Evolutionary conservation across 495 filamentous ascomycete genomes (phyloP).

Genomic region (Polyplosphaeria fusca): DNA sequence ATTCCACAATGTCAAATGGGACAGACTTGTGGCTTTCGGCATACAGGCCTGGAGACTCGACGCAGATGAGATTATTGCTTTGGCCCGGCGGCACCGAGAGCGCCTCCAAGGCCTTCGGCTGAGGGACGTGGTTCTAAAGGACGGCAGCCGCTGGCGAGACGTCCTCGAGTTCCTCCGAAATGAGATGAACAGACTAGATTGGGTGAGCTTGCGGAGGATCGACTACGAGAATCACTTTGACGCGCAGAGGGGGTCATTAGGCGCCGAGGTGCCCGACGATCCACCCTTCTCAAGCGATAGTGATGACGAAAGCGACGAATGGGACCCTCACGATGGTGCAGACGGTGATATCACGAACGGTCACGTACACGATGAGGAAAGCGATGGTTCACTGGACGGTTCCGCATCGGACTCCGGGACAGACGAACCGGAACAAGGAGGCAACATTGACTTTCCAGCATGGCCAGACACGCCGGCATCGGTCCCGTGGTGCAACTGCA

Average conservation of each 20-base stretch:
- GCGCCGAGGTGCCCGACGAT: constrained; percentile 49
- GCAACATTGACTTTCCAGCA: constrained; percentile 44
- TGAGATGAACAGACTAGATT: constrained; percentile 58
- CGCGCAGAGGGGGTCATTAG: constrained; percentile 36
- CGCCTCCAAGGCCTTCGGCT: constrained; percentile 58
- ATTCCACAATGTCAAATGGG: constrained; percentile 62
- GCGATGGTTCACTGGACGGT: constrained; percentile 22
- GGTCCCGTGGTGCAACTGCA: constrained; percentile 51
- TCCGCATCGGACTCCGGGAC: constrained; percentile 30
- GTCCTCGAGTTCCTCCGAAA: constrained; percentile 55
- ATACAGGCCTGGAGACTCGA: constrained; percentile 62
- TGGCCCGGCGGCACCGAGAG: constrained; percentile 55
- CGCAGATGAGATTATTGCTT: constrained; percentile 56
- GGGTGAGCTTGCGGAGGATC: constrained; percentile 59
- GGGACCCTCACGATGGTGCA: constrained; percentile 32
- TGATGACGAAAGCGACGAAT: constrained; percentile 39
- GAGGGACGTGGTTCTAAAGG: constrained; percentile 56
- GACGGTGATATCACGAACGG: constrained; percentile 32
- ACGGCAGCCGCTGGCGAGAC: constrained; percentile 59
- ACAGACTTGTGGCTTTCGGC: constrained; percentile 59
- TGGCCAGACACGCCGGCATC: constrained; percentile 46
- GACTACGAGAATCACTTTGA: constrained; percentile 60
- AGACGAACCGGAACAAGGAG: constrained; percentile 35
- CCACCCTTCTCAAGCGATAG: constrained; percentile 40
- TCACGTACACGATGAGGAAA: constrained; percentile 13